phyloP scores from a whole-genome alignment of 768 basidiomycete genomes.

The Rhodotorula sphaerocarpa region DNA sequence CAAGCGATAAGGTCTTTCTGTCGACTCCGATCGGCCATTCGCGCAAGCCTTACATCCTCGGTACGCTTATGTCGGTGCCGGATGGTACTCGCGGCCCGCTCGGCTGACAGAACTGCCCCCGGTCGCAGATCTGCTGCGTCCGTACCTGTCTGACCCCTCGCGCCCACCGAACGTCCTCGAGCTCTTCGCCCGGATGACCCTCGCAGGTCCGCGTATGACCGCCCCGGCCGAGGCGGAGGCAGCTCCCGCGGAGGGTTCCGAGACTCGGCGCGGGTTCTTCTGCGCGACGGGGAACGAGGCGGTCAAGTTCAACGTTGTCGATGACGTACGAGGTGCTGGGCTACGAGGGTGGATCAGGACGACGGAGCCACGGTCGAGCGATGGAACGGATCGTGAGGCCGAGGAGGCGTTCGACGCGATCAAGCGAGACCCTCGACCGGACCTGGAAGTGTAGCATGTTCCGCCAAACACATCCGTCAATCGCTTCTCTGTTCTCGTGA shows the following conservation, averaged over 20 bases:
- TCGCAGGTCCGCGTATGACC: neutral
- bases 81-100: neutral
- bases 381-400: too few species aligned
- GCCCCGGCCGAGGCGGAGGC: neutral
- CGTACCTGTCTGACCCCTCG: neutral
- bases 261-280: neutral
- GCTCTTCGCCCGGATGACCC: conserved; percentile 26
- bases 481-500: too few species aligned
- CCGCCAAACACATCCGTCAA: too few species aligned
- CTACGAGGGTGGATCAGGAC: conserved; percentile 12
- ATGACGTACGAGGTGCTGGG: neutral
- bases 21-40: conserved; percentile 30
- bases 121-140: conserved; percentile 11
- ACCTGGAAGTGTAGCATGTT: too few species aligned
- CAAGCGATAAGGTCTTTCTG: conserved; percentile 18
- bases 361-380: too few species aligned
- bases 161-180: conserved; percentile 23
- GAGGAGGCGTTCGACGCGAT: too few species aligned
- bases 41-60: conserved; percentile 24
- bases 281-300: conserved; percentile 30
- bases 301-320: conserved; percentile 30
- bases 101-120: neutral
- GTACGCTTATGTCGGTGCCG: neutral
- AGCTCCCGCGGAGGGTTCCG: neutral
- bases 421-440: too few species aligned